phyloP scores from a whole-genome alignment of 176 grass and related monocot species.

The Paspalum notatum region DNA sequence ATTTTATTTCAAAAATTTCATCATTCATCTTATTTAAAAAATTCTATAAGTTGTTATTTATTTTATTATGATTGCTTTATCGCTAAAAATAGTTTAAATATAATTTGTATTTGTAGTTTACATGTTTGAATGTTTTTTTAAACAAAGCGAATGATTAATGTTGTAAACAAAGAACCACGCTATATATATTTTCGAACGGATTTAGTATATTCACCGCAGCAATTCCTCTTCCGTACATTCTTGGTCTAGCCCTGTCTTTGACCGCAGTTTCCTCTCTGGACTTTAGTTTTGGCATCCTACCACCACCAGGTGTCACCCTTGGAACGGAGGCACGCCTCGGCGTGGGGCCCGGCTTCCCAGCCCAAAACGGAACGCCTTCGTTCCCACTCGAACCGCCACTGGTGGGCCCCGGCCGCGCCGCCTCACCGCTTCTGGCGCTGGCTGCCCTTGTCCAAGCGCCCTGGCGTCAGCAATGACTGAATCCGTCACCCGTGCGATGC shows the following conservation, averaged over 20 bases:
- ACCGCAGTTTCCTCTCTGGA: not conserved
- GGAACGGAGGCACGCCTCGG: not conserved
- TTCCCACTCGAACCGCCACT: slow-evolving; percentile 38
- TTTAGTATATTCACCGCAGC: too few relatives aligned
- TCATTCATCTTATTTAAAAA: not conserved
- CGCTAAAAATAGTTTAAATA: too few relatives aligned
- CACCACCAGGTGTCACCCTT: not conserved
- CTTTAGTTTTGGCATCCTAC: not conserved
- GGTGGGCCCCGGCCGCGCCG: not conserved
- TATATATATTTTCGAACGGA: too few relatives aligned
- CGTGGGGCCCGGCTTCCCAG: not conserved
- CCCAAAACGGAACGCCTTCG: slow-evolving; percentile 49
- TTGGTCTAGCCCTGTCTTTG: not conserved
- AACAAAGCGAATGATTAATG: too few relatives aligned
- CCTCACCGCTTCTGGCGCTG: slow-evolving; percentile 14
- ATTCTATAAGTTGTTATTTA: too few relatives aligned
- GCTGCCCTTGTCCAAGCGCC: slow-evolving; percentile 28
- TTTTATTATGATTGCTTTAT: too few relatives aligned
- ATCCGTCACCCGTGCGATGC: slow-evolving; percentile 24
- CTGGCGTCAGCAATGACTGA: slow-evolving; percentile 59
- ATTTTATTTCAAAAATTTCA: not conserved
- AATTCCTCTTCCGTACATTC: slow-evolving; percentile 22
- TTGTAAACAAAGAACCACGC: too few relatives aligned
- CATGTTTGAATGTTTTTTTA: not conserved
- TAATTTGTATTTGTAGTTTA: too few relatives aligned